These are phyloP conservation scores for Fraxinus paxiana DNA, from an alignment of 305 asterid genomes.

Conservation along the genomic window DNA sequence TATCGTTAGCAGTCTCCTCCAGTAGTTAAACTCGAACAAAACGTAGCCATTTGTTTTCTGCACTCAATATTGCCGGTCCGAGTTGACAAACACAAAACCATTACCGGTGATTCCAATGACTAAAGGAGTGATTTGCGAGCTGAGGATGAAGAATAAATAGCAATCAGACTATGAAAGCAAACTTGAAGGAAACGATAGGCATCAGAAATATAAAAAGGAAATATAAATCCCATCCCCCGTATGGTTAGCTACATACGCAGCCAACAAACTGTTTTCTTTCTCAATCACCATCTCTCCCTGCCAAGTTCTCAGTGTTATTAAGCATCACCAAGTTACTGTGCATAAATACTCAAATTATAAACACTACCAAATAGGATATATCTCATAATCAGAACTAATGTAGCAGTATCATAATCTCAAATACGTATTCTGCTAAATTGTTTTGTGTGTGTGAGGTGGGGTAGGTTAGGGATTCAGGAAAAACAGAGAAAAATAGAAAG, in stretches of 20 bases:
- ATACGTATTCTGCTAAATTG: background rate
- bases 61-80: background rate
- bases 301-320: conserved; percentile 1
- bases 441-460: background rate
- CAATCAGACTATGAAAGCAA: background rate
- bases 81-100: conserved; percentile 26
- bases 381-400: background rate
- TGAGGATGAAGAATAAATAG: background rate
- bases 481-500: background rate
- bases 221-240: background rate
- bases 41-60: conserved; percentile 45
- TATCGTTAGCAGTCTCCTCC: conserved; percentile 47
- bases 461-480: background rate
- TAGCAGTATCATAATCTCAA: background rate
- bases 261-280: background rate
- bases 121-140: conserved; percentile 3
- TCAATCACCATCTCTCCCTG: background rate
- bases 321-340: background rate
- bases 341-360: background rate
- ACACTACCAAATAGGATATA: background rate
- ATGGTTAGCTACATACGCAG: background rate
- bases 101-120: conserved; percentile 13
- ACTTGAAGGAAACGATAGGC: background rate
- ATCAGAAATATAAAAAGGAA: background rate
- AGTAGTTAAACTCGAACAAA: conserved; percentile 39